Percentiles rank a stretch among this genome's conserved stretches.
phyloP scores from a whole-genome alignment of 495 filamentous ascomycete species.

The Penicillium bialowiezense region DNA sequence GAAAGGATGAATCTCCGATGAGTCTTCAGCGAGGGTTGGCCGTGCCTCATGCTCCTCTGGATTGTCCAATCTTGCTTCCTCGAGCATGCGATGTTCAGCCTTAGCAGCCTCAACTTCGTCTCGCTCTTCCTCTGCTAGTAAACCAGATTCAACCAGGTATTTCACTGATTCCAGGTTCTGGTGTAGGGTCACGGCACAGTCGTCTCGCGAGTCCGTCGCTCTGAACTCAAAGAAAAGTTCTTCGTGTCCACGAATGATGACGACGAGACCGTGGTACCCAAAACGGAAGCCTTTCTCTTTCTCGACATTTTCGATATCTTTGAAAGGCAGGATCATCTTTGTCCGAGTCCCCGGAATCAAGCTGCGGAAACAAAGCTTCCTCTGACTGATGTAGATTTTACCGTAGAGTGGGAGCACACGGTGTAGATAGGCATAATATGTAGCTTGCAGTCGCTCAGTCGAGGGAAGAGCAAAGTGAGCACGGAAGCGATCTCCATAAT shows the following conservation, averaged over 20 bases:
- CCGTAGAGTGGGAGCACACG: constrained; percentile 91
- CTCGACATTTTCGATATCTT: constrained; percentile 88
- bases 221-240: constrained; percentile 97
- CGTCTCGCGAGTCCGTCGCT: constrained; percentile 72
- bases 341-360: constrained; percentile 86
- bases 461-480: constrained; percentile 85
- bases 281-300: constrained; percentile 95
- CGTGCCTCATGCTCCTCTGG: constrained; percentile 56
- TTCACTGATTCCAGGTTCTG: constrained; percentile 70
- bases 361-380: constrained; percentile 92
- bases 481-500: constrained; percentile 75
- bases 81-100: constrained; percentile 76
- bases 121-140: constrained; percentile 66
- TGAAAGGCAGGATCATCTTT: constrained; percentile 87
- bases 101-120: constrained; percentile 73
- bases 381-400: constrained; percentile 91
- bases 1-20: constrained; percentile 57
- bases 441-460: constrained; percentile 82
- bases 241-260: constrained; percentile 90
- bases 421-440: constrained; percentile 85
- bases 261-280: constrained; percentile 85
- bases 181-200: constrained; percentile 79
- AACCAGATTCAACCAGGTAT: constrained; percentile 68
- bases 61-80: constrained; percentile 69
- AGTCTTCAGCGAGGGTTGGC: constrained; percentile 33